Conservation (phyloP, 768 basidiomycete species). For the Ramaria rubella region DNA sequence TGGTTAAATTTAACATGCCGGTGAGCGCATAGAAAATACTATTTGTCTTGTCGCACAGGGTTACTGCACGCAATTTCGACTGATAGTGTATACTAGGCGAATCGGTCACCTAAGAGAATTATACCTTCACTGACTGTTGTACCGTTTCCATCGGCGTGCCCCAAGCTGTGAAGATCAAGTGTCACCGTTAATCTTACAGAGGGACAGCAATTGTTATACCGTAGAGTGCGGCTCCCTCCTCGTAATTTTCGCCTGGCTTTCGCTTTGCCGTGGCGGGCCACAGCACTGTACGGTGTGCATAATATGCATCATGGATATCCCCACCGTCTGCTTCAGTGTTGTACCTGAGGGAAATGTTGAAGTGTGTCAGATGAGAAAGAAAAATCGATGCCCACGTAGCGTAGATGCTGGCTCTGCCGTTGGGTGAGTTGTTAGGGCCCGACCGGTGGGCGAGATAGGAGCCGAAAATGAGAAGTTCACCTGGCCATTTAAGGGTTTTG, state of each 20-base stretch:
- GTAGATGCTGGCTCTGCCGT: slow-evolving; percentile 16
- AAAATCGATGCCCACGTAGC: slow-evolving; percentile 16
- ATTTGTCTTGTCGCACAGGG: too few relatives aligned
- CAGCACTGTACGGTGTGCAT: background rate
- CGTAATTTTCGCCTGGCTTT: background rate
- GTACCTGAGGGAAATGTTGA: background rate
- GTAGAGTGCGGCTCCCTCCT: slow-evolving; percentile 1
- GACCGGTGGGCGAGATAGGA: slow-evolving; percentile 19
- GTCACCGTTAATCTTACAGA: background rate
- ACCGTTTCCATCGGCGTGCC: slow-evolving; percentile 6
- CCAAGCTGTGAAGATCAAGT: background rate
- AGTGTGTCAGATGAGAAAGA: background rate
- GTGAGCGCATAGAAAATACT: too few relatives aligned
- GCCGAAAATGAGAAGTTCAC: slow-evolving; percentile 15
- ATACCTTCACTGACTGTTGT: background rate
- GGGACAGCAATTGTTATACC: background rate
- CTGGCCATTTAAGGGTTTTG: slow-evolving; percentile 1
- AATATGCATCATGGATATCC: slow-evolving; percentile 6
- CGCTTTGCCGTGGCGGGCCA: slow-evolving; percentile 4
- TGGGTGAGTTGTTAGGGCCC: slow-evolving; percentile 14
- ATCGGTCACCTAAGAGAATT: too few relatives aligned
- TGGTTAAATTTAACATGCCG: too few relatives aligned
- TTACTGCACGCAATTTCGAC: too few relatives aligned
- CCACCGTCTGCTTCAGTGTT: background rate
- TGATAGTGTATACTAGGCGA: too few relatives aligned